Base-by-base conservation (phyloP, 768 basidiomycete species). In the Mycena vitilis region DNA sequence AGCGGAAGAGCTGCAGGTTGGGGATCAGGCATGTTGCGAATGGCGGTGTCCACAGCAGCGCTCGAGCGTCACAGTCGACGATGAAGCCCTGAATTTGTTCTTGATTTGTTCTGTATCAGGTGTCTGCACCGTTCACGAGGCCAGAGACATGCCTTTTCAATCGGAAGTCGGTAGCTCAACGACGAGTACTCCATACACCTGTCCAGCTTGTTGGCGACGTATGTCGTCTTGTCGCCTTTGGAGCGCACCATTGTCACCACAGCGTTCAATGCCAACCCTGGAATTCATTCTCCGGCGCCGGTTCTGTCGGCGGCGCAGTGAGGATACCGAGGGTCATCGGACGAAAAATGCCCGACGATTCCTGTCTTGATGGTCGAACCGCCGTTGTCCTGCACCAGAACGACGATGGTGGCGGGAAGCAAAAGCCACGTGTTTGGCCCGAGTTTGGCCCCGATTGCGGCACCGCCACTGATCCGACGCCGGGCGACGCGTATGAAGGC, bases 361-460 rank as follows among this genome's bases (percentile, higher is more conserved):
- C 94, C 93, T 36, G 87, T 87, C 76, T 98, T 98, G 78, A 97
- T 90, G 5, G 88, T 88, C 42, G 86, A 89, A 12, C 89, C 96
- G 47, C 96, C 96, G 76, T 97, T 98, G 78, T 98, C 96, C 52
- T 97, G 83, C 18, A 96, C 83, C 63, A 96, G 80, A 34, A 90
- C 82, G 15, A 81, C 75, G 63, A 79, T 66, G 15, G 60, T 51
- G 44, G 45, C n/a, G n/a, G 8, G 18, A 54, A 22, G 37, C 54
- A n/a, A n/a, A 40, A 55, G 54, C 20, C 20, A 2, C 5, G 47
- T 5, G n/a, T 20, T 48, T 48, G n/a, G 47, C n/a, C 22, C 47
- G 5, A 48, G 22, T 5, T 48, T 48, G 42, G 42, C 42, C 18
- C 5, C 4, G 47, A 6, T n/a, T n/a, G n/a, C n/a, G n/a, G 15